A percentile compares a stretch with the other conserved stretches of the same genome.
phyloP scores from a whole-genome alignment of 208 protist species.

The Trypanosoma lewisi region DNA sequence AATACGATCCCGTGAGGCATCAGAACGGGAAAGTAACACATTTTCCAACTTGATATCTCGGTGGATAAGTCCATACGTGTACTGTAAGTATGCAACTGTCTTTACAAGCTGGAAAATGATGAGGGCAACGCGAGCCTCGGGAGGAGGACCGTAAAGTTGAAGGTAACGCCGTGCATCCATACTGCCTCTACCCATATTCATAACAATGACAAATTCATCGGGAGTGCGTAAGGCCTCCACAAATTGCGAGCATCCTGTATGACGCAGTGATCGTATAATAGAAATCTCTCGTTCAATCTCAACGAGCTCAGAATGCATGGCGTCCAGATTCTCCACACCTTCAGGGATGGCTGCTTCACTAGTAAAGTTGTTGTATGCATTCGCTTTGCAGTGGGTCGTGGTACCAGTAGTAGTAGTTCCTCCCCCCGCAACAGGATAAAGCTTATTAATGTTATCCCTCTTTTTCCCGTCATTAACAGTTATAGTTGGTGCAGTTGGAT shows the following conservation, averaged over 20 bases:
- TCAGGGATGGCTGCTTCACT: background rate
- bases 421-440: too few relatives aligned
- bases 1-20: conserved; percentile 38
- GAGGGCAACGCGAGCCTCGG: conserved; percentile 54
- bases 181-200: conserved; percentile 61
- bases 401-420: background rate
- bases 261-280: conserved; percentile 57
- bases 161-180: conserved; percentile 72
- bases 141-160: conserved; percentile 49
- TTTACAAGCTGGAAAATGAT: conserved; percentile 73
- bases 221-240: conserved; percentile 73
- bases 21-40: conserved; percentile 52
- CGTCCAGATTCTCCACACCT: conserved; percentile 6
- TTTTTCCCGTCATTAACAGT: background rate
- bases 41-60: conserved; percentile 88
- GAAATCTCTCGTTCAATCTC: conserved; percentile 78
- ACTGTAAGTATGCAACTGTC: conserved; percentile 73
- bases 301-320: conserved; percentile 33
- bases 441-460: background rate
- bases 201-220: conserved; percentile 76
- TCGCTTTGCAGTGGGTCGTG: background rate
- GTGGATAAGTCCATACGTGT: conserved; percentile 63
- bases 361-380: background rate
- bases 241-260: conserved; percentile 70
- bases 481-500: conserved; percentile 1